Evolutionary conservation across 2,329 filamentous ascomycete genomes (phyloP).

Genomic region (Pseudogymnoascus sp.): DNA sequence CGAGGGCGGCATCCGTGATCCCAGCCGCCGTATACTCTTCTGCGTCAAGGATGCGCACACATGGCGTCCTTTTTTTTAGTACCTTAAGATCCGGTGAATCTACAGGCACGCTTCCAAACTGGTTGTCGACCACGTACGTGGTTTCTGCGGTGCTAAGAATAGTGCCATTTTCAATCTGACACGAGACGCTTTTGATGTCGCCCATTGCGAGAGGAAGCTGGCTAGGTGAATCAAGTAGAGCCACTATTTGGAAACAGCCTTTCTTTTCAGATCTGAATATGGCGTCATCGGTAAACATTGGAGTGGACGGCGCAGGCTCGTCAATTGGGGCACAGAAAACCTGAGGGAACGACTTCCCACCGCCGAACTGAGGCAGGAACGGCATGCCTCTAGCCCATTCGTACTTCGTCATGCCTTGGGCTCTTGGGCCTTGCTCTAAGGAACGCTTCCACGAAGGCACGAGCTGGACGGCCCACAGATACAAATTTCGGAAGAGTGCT

Average conservation of each 20-base stretch:
- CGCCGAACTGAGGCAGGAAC: slow-evolving; percentile 27
- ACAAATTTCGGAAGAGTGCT: slow-evolving; percentile 28
- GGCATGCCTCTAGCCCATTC: slow-evolving; percentile 25
- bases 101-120: not conserved
- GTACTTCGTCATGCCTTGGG: slow-evolving; percentile 29
- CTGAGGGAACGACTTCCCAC: slow-evolving; percentile 30
- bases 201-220: not conserved
- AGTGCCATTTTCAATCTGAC: not conserved
- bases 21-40: slow-evolving; percentile 5
- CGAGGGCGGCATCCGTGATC: too few species aligned
- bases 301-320: slow-evolving; percentile 9
- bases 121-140: not conserved
- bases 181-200: not conserved
- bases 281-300: slow-evolving; percentile 29
- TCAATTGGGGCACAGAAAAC: slow-evolving; percentile 26
- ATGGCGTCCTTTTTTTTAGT: not conserved
- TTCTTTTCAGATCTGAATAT: slow-evolving; percentile 25
- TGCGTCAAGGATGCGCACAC: not conserved
- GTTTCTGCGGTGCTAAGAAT: not conserved
- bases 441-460: slow-evolving; percentile 27
- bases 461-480: slow-evolving; percentile 29
- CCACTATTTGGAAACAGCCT: slow-evolving; percentile 29
- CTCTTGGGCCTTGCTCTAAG: slow-evolving; percentile 26
- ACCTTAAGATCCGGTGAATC: not conserved
- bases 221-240: slow-evolving; percentile 19